Base-by-base conservation (phyloP, 2,329 filamentous ascomycete genomes). In the Teratosphaeria destructans region DNA sequence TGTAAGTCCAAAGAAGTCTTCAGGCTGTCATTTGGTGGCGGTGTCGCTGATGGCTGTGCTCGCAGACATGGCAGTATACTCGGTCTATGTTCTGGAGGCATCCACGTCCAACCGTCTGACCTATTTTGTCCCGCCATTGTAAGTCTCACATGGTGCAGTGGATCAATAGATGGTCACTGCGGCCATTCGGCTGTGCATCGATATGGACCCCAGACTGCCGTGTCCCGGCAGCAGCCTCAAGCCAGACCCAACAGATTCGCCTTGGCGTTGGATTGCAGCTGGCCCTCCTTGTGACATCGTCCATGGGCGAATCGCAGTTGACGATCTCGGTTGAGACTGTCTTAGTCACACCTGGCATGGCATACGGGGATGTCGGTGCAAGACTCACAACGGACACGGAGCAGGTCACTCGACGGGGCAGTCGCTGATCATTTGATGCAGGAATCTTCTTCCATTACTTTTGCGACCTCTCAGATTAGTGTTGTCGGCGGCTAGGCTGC, bases 391-490 rank as follows among this genome's bases (percentile, higher is more conserved):
- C 11, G 2, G 5, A 5, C n/a, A 19, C 19, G 37, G 16, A 43
- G 5, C 16, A 12, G 16, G 11, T 14, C 16, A 10, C n/a, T 23
- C 43, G 8, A 49, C 23, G 8, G 43, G n/a, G 19, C 16, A 23
- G 5, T 49, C 5, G 43, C 43, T 49, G 43, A 49, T 6, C 6
- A n/a, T 23, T n/a, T 19, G 19, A 49, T 49, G 43, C 43, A 49
- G 43, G n/a, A 94, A 93, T 71, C 81, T 94, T 47, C 77, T 93
- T 53, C 86, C 89, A 7, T 78, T 92, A 59, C 74, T 86, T 62
- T 85, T 92, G 69, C 83, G 89, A 16, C 89, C 89, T 0, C 78
- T 90, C 61, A 82, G 88, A 60, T 78, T 92, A 53, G 79, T 90
- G 64, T 71, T 90, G 56, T 79, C 85, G 6, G 81, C 85, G 2